phyloP scores from a whole-genome alignment of 202 grass and related monocot species.

The Setaria italica region DNA sequence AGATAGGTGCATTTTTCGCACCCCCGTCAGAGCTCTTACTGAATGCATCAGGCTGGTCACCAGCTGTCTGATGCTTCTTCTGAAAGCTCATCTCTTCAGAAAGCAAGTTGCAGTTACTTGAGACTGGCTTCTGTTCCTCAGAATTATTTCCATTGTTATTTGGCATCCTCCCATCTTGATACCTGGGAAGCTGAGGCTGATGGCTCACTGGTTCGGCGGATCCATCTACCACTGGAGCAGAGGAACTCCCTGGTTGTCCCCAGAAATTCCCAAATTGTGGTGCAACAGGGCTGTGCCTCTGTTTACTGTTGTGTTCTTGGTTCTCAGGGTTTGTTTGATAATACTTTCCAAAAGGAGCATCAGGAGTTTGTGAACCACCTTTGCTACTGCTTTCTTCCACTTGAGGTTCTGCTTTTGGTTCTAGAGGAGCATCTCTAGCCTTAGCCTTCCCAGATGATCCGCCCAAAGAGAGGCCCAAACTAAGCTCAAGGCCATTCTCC shows the following conservation, averaged over 20 bases:
- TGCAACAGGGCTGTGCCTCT: slow-evolving; percentile 52
- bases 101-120: slow-evolving; percentile 52
- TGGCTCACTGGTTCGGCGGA: slow-evolving; percentile 37
- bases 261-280: slow-evolving; percentile 59
- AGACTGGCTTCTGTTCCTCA: slow-evolving; percentile 63
- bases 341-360: slow-evolving; percentile 65
- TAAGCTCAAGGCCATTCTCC: slow-evolving; percentile 90
- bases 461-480: slow-evolving; percentile 88
- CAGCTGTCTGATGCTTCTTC: slow-evolving; percentile 58
- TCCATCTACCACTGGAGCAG: slow-evolving; percentile 43
- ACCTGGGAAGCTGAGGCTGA: slow-evolving; percentile 46
- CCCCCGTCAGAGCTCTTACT: slow-evolving; percentile 64
- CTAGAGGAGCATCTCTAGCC: slow-evolving; percentile 56
- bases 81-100: slow-evolving; percentile 71
- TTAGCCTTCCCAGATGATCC: slow-evolving; percentile 73
- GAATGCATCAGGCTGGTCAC: slow-evolving; percentile 56
- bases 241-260: slow-evolving; percentile 54
- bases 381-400: slow-evolving; percentile 86
- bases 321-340: slow-evolving; percentile 59
- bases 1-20: slow-evolving; percentile 72
- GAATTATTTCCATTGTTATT: slow-evolving; percentile 50
- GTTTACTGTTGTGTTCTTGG: slow-evolving; percentile 70
- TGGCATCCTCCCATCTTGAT: slow-evolving; percentile 57
- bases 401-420: slow-evolving; percentile 67
- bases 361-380: slow-evolving; percentile 56